Percentiles rank a stretch among this genome's conserved stretches.
Evolutionary conservation across 1,284 basidiomycete species (phyloP).

Genomic region (Grifola frondosa): DNA sequence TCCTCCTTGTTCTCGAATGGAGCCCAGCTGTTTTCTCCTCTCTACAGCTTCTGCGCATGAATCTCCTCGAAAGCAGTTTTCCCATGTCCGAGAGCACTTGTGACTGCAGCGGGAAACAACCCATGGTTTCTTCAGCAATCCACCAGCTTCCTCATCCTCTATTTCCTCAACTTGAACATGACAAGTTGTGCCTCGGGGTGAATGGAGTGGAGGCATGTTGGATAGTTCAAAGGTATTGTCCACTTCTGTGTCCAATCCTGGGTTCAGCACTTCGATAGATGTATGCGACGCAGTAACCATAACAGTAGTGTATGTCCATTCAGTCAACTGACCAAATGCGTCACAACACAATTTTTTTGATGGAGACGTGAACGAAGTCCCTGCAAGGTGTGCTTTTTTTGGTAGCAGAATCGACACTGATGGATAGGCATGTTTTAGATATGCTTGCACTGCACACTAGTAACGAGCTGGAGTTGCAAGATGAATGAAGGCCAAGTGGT

Average conservation of each 20-base stretch:
- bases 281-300: no score
- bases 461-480: no score
- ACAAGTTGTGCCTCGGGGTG: background rate
- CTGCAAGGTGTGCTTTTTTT: background rate
- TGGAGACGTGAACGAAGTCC: conserved; percentile 1
- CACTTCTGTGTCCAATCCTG: background rate
- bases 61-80: conserved; percentile 17
- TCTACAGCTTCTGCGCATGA: conserved; percentile 1
- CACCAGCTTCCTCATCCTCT: conserved; percentile 17
- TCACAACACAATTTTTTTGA: background rate
- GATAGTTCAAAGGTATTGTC: background rate
- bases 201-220: background rate
- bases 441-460: no score
- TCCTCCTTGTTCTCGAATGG: conserved; percentile 29
- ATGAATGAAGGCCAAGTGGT: no score
- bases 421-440: no score
- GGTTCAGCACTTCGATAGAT: background rate
- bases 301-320: background rate
- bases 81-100: background rate
- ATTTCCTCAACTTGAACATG: conserved; percentile 15
- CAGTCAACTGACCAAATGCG: background rate
- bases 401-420: no score
- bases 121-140: conserved; percentile 12
- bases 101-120: conserved; percentile 3
- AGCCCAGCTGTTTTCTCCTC: conserved; percentile 11